phyloP scores from a whole-genome alignment of 2,329 filamentous ascomycete genomes.

The Zymoseptoria brevis region DNA sequence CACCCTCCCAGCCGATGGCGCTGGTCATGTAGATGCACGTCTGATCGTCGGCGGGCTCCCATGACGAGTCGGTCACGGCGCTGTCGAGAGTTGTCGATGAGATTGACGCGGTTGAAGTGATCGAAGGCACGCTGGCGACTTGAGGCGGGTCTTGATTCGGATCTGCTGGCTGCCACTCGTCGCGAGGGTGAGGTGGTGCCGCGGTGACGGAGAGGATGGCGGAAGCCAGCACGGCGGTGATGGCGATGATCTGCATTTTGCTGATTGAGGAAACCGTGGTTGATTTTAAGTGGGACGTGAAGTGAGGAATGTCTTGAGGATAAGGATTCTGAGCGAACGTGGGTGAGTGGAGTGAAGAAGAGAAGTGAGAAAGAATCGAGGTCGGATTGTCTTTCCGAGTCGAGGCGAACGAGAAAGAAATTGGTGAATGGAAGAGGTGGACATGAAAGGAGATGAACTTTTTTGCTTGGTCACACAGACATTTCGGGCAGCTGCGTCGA shows the following conservation, averaged over 20 bases:
- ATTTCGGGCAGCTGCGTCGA: not conserved
- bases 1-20: constrained; percentile 3
- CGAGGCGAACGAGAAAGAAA: not conserved
- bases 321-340: not conserved
- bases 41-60: constrained; percentile 3
- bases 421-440: not conserved
- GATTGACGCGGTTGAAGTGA: not conserved
- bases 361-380: not conserved
- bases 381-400: not conserved
- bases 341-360: not conserved
- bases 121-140: not conserved
- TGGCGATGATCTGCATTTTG: not conserved
- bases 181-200: not conserved
- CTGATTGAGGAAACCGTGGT: not conserved
- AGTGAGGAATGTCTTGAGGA: not conserved
- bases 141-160: not conserved
- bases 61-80: not conserved
- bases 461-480: not conserved
- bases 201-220: not conserved
- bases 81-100: not conserved
- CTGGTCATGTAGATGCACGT: constrained; percentile 8
- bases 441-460: not conserved
- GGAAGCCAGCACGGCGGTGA: not conserved
- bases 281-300: not conserved
- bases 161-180: not conserved